phyloP scores from a whole-genome alignment of 2,329 filamentous ascomycete genomes.

The Arthrobotrys entomopaga region DNA sequence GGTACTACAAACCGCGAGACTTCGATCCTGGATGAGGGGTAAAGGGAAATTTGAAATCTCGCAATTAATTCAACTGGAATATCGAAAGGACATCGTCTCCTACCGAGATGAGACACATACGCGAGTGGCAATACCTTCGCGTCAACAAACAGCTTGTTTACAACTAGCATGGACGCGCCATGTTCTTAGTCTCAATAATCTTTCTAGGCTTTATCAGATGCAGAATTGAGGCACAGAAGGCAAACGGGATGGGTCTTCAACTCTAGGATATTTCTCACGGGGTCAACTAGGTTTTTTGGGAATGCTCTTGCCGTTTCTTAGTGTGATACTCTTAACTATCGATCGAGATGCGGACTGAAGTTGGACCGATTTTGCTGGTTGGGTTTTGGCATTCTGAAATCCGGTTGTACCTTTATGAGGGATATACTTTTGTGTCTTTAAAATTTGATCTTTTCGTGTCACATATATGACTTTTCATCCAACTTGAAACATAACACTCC shows the following conservation, averaged over 20 bases:
- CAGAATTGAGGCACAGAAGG: conserved; percentile 14
- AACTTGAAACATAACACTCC: too few relatives aligned
- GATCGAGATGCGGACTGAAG: background rate
- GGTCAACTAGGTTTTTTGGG: background rate
- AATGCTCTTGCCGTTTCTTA: background rate
- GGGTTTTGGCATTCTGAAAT: too few relatives aligned
- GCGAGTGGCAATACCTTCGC: conserved; percentile 30
- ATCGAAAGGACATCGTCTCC: conserved; percentile 26
- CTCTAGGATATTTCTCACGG: background rate
- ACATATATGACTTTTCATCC: too few relatives aligned
- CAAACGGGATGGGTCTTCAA: background rate
- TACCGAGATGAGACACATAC: conserved; percentile 41
- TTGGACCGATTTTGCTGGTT: too few relatives aligned
- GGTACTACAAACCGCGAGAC: conserved; percentile 12
- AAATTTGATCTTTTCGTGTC: too few relatives aligned
- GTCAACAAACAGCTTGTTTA: background rate
- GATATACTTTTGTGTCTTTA: too few relatives aligned
- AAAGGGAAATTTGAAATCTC: conserved; percentile 12
- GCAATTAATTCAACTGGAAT: conserved; percentile 31
- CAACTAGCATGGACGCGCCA: background rate
- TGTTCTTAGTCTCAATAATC: too few relatives aligned
- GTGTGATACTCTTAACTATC: background rate
- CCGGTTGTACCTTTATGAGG: too few relatives aligned
- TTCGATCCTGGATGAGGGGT: background rate
- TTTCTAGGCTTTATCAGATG: too few relatives aligned